Conservation (phyloP, 2,329 filamentous ascomycete genomes). For the Colletotrichum gigasporum region DNA sequence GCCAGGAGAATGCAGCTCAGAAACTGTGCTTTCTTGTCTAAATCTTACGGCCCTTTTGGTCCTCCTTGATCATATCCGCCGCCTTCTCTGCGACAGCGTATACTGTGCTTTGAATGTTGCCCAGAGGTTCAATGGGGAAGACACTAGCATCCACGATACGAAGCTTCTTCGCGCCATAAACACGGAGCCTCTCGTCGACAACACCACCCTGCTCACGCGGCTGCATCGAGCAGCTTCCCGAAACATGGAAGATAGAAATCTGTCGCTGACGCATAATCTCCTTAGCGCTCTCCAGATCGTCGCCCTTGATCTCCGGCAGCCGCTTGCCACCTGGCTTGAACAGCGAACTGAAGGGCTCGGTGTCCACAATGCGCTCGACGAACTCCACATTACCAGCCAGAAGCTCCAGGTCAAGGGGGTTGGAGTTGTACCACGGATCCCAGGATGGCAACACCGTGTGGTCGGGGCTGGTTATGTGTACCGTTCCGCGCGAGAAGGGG, state of each 20-base stretch:
- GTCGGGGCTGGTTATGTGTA: constrained; percentile 62
- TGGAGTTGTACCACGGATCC: constrained; percentile 64
- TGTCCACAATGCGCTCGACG: constrained; percentile 47
- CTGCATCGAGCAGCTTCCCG: constrained; percentile 60
- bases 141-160: constrained; percentile 56
- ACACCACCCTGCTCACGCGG: constrained; percentile 55
- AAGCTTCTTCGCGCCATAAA: constrained; percentile 54
- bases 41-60: neutral
- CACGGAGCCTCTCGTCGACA: constrained; percentile 51
- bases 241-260: constrained; percentile 55
- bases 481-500: constrained; percentile 66
- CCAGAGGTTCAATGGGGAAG: constrained; percentile 51
- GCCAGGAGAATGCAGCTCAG: no score
- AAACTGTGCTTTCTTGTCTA: no score
- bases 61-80: constrained; percentile 44
- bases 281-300: constrained; percentile 44
- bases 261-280: constrained; percentile 45
- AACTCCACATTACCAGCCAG: constrained; percentile 55
- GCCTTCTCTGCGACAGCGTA: constrained; percentile 51
- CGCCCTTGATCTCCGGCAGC: constrained; percentile 41
- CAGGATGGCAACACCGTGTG: constrained; percentile 55
- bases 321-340: constrained; percentile 50
- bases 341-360: constrained; percentile 51
- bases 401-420: constrained; percentile 65
- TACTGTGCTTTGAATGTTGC: constrained; percentile 43